Base-by-base conservation (phyloP, 192 early-diverging fungal species). In the Cetraspora pellucida region DNA sequence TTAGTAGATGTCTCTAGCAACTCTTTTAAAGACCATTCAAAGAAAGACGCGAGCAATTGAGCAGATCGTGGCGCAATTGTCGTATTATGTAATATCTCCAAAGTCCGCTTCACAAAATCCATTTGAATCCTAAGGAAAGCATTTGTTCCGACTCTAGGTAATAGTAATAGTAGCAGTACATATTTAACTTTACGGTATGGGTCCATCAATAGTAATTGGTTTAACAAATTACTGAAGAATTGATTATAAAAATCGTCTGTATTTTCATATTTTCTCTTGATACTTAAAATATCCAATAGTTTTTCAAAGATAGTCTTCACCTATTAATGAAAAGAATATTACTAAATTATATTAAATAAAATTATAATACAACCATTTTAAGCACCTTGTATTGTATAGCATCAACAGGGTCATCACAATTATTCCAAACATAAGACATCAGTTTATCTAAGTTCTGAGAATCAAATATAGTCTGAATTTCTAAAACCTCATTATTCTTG, bases 331-430 rank as follows among this genome's bases (percentile, higher is more conserved):
- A 37, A 37, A 27, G 21, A 10, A 44, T 57, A 52, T 49, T 31
- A 54, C 1, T 16, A 54, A 27, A 25, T 27, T 71, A 25, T 52
- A 54, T 71, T 11, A 8, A 52, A 54, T 2, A 52, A 27, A 52
- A 52, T 49, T 21, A 31, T n/a, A 74, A 23, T 30, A 58, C 8
- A 37, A 25, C 66, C 52, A 14, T 14, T 44, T 28, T 37, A 30
- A 79, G 45, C 77, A 87, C 85, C 74, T 92, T 93, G 71, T 89
- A 86, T 75, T 95, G 93, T 17, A 95, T 88, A 3, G 91, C 84
- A 55, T 96, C 94, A 9, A 94, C 81, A 8, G 93, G 93, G 78
- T 96, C 95, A 73, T 96, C 94, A 93, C 95, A 96, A 72, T 91
- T 88, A 72, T 91, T 88, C 79, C 89, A 90, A 52, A 95, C 87